Percentiles rank a stretch among this genome's conserved stretches.
Conservation (phyloP, 306 rosid species). For the Leucaena leucocephala region DNA sequence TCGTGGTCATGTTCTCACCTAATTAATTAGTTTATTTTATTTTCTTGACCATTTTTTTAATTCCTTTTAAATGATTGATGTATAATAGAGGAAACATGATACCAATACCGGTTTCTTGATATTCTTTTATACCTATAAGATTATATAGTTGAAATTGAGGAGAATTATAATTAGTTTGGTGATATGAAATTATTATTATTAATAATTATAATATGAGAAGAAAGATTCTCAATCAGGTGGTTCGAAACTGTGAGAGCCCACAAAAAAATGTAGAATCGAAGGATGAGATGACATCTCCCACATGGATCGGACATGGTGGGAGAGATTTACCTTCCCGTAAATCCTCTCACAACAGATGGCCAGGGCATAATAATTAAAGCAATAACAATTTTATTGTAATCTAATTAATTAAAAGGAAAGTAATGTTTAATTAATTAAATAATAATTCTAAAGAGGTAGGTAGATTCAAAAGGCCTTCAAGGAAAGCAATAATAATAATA, state of each 20-base stretch:
- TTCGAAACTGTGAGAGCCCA: slow-evolving; percentile 33
- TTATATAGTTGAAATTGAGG: slow-evolving; percentile 9
- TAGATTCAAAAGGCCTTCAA: slow-evolving; percentile 26
- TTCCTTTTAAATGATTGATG: background rate
- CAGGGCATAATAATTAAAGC: background rate
- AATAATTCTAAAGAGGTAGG: slow-evolving; percentile 6
- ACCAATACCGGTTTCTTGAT: slow-evolving; percentile 21
- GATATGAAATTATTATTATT: background rate
- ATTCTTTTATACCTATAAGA: background rate
- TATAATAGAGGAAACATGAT: slow-evolving; percentile 10
- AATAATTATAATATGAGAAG: background rate
- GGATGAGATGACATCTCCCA: background rate
- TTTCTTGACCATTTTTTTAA: background rate
- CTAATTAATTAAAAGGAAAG: background rate
- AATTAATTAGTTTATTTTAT: slow-evolving; percentile 1
- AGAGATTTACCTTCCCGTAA: slow-evolving; percentile 14
- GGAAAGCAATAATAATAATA: slow-evolving; percentile 32
- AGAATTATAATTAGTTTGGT: background rate
- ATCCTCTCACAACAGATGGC: background rate
- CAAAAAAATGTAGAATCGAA: slow-evolving; percentile 19
- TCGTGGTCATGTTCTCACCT: slow-evolving; percentile 24
- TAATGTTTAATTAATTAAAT: background rate
- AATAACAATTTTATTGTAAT: background rate
- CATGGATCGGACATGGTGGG: background rate
- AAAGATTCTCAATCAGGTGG: slow-evolving; percentile 41